A percentile compares a stretch with the other conserved stretches of the same genome.
Conservation (phyloP, 495 filamentous ascomycete species). For the Xylaria grammica region DNA sequence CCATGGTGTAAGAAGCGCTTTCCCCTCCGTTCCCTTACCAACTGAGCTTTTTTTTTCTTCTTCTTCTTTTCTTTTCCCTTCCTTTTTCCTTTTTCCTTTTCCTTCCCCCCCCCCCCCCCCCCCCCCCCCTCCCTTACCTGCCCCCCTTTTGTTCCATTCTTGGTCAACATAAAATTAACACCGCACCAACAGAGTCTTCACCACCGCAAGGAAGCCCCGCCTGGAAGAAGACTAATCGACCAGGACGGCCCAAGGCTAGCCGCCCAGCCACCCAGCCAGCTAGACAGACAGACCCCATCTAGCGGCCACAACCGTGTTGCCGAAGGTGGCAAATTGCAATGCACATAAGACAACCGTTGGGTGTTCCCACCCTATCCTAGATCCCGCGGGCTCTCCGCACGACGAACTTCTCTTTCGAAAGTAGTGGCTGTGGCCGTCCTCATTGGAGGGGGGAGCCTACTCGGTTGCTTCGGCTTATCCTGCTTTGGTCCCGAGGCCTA, state of each 20-base stretch:
- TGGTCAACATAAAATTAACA: neutral
- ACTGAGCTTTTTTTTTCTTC: no score
- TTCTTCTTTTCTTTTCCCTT: neutral
- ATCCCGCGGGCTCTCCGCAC: neutral
- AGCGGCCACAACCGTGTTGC: neutral
- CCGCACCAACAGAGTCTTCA: conserved; percentile 30
- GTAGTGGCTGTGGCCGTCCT: neutral
- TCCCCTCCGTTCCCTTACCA: neutral
- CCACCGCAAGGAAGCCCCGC: conserved; percentile 38
- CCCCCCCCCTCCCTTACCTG: neutral
- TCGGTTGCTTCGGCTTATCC: conserved; percentile 2
- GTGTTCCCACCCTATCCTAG: neutral
- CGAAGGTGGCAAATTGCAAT: neutral
- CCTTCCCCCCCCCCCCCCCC: neutral
- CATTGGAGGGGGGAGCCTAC: neutral
- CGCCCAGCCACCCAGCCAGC: no score
- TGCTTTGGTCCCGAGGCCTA: neutral
- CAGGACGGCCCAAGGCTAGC: no score
- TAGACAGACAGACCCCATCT: neutral
- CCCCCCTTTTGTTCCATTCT: neutral
- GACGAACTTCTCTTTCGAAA: neutral
- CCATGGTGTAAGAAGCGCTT: conserved; percentile 30
- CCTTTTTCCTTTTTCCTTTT: conserved; percentile 7
- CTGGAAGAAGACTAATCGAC: neutral
- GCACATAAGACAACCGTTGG: neutral